phyloP scores from a whole-genome alignment of 441 rosid genomes.

The Corymbia calophylla region DNA sequence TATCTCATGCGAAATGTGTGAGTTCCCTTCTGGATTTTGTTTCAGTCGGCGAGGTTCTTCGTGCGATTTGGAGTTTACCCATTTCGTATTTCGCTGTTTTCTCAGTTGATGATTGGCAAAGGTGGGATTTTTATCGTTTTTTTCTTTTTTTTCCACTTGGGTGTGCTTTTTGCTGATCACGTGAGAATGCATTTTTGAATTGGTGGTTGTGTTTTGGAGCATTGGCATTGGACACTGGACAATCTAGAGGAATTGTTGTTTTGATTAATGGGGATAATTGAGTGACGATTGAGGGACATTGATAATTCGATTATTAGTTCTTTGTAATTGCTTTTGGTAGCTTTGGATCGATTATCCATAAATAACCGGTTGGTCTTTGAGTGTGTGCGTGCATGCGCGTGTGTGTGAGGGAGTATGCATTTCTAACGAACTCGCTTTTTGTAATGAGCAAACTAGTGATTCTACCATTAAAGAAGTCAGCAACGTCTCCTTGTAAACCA shows the following conservation, averaged over 20 bases:
- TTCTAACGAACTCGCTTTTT: neutral
- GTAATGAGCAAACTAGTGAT: neutral
- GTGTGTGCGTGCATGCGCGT: neutral
- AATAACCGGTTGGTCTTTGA: neutral
- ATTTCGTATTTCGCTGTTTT: neutral
- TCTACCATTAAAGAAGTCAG: neutral
- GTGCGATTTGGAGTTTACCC: neutral
- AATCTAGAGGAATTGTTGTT: neutral
- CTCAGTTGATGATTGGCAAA: neutral
- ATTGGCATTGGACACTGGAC: neutral
- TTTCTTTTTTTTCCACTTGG: neutral
- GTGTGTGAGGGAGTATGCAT: neutral
- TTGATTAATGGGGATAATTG: neutral
- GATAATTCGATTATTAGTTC: neutral
- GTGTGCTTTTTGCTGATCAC: neutral
- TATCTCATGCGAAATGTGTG: conserved; percentile 34
- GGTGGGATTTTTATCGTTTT: neutral
- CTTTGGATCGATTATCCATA: neutral
- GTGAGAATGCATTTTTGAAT: neutral
- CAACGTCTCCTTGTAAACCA: neutral
- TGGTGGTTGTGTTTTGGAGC: neutral
- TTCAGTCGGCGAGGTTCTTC: neutral
- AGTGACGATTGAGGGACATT: neutral
- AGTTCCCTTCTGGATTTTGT: neutral
- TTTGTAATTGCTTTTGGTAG: neutral